Evolutionary conservation across 2,329 filamentous ascomycete genomes (phyloP).

Genomic region (Didymella pomorum): DNA sequence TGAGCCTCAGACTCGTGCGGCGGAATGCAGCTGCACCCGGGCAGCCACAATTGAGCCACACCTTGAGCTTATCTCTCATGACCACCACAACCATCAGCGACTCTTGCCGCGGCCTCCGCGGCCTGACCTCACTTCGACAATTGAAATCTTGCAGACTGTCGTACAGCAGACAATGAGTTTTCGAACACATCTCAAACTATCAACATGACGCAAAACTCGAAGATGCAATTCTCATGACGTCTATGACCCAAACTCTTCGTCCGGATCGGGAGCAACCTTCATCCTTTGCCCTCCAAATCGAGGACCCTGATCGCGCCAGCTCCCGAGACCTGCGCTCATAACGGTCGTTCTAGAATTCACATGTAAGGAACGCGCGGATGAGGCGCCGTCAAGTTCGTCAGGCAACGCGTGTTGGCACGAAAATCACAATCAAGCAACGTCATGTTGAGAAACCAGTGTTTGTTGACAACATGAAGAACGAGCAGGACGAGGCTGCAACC

Average conservation of each 20-base stretch:
- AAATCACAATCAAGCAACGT: neutral
- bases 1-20: conserved; percentile 6
- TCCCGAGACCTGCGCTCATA: conserved; percentile 2
- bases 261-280: conserved; percentile 8
- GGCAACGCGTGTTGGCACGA: conserved; percentile 10
- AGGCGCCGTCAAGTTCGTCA: conserved; percentile 6
- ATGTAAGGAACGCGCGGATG: conserved; percentile 10
- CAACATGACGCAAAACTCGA: conserved; percentile 2
- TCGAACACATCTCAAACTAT: conserved; percentile 8
- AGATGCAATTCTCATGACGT: conserved; percentile 15
- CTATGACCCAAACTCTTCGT: conserved; percentile 7
- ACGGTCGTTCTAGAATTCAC: conserved; percentile 12
- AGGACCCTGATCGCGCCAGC: conserved; percentile 19
- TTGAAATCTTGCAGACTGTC: neutral
- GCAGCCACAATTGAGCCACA: conserved; percentile 19
- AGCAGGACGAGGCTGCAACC: neutral
- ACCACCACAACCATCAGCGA: neutral
- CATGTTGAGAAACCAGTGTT: conserved; percentile 2
- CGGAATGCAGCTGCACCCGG: neutral
- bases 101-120: neutral
- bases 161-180: neutral
- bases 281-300: conserved; percentile 15
- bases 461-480: conserved; percentile 1
- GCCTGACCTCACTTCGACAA: neutral
- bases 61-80: neutral